phyloP scores from a whole-genome alignment of 306 rosid species.

The Phaseolus lunatus region DNA sequence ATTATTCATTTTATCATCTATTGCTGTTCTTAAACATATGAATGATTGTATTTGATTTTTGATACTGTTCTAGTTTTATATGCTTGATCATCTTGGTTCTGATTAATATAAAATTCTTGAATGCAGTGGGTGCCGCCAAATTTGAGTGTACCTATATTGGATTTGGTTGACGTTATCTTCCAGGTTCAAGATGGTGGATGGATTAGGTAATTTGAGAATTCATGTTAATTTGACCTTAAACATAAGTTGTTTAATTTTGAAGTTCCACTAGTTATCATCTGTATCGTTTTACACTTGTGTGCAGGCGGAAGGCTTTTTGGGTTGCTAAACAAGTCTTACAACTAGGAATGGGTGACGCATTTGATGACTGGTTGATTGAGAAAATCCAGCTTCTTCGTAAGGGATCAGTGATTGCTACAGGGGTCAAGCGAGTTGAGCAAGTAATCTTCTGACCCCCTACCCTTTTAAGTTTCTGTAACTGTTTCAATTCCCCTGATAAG shows the following conservation, averaged over 20 bases:
- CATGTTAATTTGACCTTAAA: conserved; percentile 12
- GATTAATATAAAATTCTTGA: conserved; percentile 44
- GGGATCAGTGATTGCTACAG: conserved; percentile 88
- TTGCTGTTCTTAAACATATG: conserved; percentile 30
- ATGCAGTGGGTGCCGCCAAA: conserved; percentile 99
- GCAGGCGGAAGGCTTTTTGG: conserved; percentile 96
- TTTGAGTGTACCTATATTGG: conserved; percentile 85
- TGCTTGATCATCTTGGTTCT: conserved; percentile 41
- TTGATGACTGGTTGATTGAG: conserved; percentile 96
- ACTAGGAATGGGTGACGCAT: conserved; percentile 99
- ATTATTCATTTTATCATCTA: not conserved
- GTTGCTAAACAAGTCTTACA: conserved; percentile 96
- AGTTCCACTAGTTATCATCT: conserved; percentile 29
- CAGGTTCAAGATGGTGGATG: conserved; percentile 99
- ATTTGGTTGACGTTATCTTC: conserved; percentile 92
- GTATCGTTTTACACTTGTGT: conserved; percentile 41
- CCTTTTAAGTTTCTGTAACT: conserved; percentile 24
- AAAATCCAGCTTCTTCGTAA: conserved; percentile 91
- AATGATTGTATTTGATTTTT: conserved; percentile 30
- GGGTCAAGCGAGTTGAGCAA: conserved; percentile 83
- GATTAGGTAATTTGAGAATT: conserved; percentile 75
- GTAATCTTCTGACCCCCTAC: conserved; percentile 50
- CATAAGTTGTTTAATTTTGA: conserved; percentile 15
- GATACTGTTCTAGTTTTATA: conserved; percentile 5
- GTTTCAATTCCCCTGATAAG: conserved; percentile 28